Conservation (phyloP, 2,329 filamentous ascomycete genomes). For the Arthrobotrys entomopaga region DNA sequence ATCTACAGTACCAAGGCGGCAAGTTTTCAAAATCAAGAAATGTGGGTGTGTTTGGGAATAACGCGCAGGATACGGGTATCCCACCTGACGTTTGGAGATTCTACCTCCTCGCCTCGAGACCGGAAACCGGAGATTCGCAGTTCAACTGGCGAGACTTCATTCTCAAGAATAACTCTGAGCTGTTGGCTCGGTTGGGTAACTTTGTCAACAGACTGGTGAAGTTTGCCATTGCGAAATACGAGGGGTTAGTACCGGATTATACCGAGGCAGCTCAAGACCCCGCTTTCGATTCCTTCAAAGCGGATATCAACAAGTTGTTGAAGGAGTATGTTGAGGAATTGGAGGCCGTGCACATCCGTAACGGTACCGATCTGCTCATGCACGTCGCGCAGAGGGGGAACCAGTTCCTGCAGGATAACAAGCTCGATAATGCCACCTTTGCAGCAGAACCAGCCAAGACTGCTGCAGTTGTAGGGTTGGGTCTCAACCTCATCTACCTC, state of each 20-base stretch:
- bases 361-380: slow-evolving; percentile 73
- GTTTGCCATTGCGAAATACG: slow-evolving; percentile 79
- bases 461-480: slow-evolving; percentile 75
- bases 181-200: slow-evolving; percentile 78
- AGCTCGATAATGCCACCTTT: slow-evolving; percentile 68
- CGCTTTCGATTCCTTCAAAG: slow-evolving; percentile 63
- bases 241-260: slow-evolving; percentile 75
- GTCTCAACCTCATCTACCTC: slow-evolving; percentile 83
- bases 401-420: slow-evolving; percentile 68
- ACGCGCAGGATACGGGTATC: slow-evolving; percentile 85
- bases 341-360: slow-evolving; percentile 76
- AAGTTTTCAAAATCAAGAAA: slow-evolving; percentile 94
- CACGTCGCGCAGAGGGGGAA: slow-evolving; percentile 73
- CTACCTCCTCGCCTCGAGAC: slow-evolving; percentile 85
- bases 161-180: slow-evolving; percentile 84
- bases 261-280: slow-evolving; percentile 65
- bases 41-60: slow-evolving; percentile 90
- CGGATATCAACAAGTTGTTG: slow-evolving; percentile 74
- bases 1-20: slow-evolving; percentile 85
- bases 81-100: slow-evolving; percentile 91
- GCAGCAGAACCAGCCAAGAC: slow-evolving; percentile 69
- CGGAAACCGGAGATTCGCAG: slow-evolving; percentile 85
- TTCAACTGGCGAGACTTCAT: slow-evolving; percentile 91
- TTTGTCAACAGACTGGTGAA: slow-evolving; percentile 79
- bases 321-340: slow-evolving; percentile 74